A percentile compares a stretch with the other conserved stretches of the same genome.
Conservation (phyloP, 345 rosid species). For the Geranium rotundifolium region DNA sequence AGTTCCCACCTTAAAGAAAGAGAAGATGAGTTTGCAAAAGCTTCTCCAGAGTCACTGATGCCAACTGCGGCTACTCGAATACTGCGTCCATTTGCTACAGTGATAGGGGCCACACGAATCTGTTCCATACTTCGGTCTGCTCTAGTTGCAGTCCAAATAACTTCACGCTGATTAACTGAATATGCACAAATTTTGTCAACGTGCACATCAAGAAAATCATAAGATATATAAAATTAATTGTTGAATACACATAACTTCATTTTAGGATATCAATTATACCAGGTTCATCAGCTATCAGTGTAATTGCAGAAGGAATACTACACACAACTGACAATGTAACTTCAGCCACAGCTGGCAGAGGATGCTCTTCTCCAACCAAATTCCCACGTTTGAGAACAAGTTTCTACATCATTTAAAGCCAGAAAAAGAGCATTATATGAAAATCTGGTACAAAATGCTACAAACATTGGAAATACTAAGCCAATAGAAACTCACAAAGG, state of each 20-base stretch:
- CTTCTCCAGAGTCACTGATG: conserved; percentile 48
- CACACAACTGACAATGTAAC: conserved; percentile 46
- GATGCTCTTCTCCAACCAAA: conserved; percentile 69
- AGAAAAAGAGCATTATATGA: not conserved
- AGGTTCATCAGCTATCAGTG: conserved; percentile 71
- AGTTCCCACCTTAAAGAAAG: conserved; percentile 76
- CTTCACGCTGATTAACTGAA: conserved; percentile 60
- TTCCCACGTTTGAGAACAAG: conserved; percentile 74
- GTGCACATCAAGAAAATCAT: conserved; percentile 7
- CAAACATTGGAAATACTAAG: not conserved
- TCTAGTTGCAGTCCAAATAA: conserved; percentile 41
- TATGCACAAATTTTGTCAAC: conserved; percentile 16
- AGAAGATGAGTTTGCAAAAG: conserved; percentile 90
- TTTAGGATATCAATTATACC: conserved; percentile 30
- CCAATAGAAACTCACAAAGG: conserved; percentile 43
- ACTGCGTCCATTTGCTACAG: conserved; percentile 81
- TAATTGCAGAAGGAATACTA: conserved; percentile 64
- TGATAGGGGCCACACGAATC: conserved; percentile 49
- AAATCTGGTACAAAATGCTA: not conserved
- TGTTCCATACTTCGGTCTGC: conserved; percentile 45
- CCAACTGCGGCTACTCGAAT: conserved; percentile 77
- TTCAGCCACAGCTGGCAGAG: conserved; percentile 59
- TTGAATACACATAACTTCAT: not conserved
- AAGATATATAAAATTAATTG: not conserved
- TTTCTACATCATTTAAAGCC: conserved; percentile 22